Base-by-base conservation (phyloP, 2,329 filamentous ascomycete species). In the Corynespora cassiicola region DNA sequence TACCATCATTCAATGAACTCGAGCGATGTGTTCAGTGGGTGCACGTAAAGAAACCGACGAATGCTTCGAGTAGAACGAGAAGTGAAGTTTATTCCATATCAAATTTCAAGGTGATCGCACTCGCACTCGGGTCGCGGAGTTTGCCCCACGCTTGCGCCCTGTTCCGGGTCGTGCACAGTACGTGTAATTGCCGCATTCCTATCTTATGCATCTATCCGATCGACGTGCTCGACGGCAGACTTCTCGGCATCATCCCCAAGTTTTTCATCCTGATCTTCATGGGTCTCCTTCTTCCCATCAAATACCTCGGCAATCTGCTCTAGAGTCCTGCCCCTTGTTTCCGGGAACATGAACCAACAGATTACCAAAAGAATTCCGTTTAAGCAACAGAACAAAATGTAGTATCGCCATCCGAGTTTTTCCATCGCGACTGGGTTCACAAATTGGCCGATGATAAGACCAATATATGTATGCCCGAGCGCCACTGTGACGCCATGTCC, bases 401-500 rank as follows among this genome's bases (percentile, higher is more conserved):
- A 80, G 7, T 75, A 78, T 45, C 71, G 65, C 47, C 76, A 79
- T 1, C 61, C 56, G 39, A 80, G 78, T 31, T 70, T 75, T 9
- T 62, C 55, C 47, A 84, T 77, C 11, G 79, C 77, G 16, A 80
- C 74, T 0, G 80, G 80, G 0, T 79, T 81, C 42, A 84, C 79
- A 74, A 28, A 33, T 20, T 38, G 34, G 19, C 34, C 27, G 19
- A 45, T 28, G 57, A 77, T 29, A 17, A 31, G 19, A 5, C 21
- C 31, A 2, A 28, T 12, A 16, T 33, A 38, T 2, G 31, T 36
- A 7, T 30, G 31, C 7, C 29, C 25, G 26, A 37, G 16, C 17
- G 17, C 26, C 29, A 36, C 28, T 5, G 37, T 29, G 10, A 41
- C 16, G 14, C 42, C 42, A 8, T 32, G 28, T 9, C 29, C 25